Percentiles rank a stretch among this genome's conserved stretches.
Evolutionary conservation across 192 early-diverging fungal species (phyloP).

Genomic region (Lunasporangiospora selenospora): DNA sequence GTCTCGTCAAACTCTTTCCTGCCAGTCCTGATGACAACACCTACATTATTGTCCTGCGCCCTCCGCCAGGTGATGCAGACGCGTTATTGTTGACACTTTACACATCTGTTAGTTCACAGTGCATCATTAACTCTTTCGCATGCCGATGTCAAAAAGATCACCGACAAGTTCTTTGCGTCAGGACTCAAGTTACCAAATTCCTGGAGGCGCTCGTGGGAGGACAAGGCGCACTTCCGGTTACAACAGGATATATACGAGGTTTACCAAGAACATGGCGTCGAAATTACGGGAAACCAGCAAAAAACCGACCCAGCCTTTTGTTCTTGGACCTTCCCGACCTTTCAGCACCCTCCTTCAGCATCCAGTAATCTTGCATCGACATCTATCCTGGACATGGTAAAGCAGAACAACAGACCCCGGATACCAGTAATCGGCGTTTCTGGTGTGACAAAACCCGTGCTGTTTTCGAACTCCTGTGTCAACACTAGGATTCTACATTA

Average conservation of each 20-base stretch:
- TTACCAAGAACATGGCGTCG: constrained; percentile 16
- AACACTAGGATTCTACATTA: constrained; percentile 33
- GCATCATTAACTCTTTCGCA: too few species aligned
- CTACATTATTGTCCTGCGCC: constrained; percentile 9
- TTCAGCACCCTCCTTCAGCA: too few species aligned
- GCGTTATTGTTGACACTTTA: too few species aligned
- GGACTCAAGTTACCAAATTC: constrained; percentile 6
- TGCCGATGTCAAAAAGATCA: constrained; percentile 13
- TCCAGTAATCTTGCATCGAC: too few species aligned
- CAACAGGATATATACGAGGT: constrained; percentile 2
- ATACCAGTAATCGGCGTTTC: constrained; percentile 14
- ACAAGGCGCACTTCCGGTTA: not conserved
- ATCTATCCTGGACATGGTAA: too few species aligned
- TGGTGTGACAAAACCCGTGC: constrained; percentile 28
- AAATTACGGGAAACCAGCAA: not conserved
- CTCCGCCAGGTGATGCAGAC: not conserved
- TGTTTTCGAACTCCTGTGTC: constrained; percentile 19
- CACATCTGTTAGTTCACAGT: too few species aligned
- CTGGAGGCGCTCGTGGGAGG: constrained; percentile 10
- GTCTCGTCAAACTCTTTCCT: not conserved
- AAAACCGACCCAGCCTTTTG: constrained; percentile 17
- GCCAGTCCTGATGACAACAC: constrained; percentile 1
- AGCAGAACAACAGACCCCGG: too few species aligned
- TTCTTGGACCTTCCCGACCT: constrained; percentile 22
- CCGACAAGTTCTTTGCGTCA: constrained; percentile 3